Percentiles rank a stretch among this genome's conserved stretches.
phyloP scores from a whole-genome alignment of 2,329 filamentous ascomycete species.

The Colletotrichum costaricense region DNA sequence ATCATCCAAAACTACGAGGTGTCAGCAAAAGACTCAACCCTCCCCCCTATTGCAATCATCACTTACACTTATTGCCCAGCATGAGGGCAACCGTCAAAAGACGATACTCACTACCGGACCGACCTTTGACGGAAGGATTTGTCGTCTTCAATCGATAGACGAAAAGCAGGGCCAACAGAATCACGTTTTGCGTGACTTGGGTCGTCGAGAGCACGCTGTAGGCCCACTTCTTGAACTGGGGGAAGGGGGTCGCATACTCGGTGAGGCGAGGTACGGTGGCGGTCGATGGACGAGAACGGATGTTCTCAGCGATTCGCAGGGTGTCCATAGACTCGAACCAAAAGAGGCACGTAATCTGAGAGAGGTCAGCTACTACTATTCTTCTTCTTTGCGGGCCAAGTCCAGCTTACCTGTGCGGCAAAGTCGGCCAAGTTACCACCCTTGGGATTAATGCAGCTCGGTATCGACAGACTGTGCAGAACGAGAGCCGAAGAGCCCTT shows the following conservation, averaged over 20 bases:
- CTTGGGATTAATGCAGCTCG: constrained; percentile 78
- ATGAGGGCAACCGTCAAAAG: constrained; percentile 94
- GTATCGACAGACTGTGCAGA: constrained; percentile 75
- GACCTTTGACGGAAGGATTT: constrained; percentile 90
- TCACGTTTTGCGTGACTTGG: constrained; percentile 95
- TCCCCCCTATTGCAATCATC: too few species aligned
- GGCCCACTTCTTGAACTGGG: constrained; percentile 93
- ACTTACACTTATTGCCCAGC: constrained; percentile 94
- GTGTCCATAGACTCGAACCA: constrained; percentile 95
- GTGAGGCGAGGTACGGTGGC: constrained; percentile 66
- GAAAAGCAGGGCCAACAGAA: constrained; percentile 89
- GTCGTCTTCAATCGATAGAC: constrained; percentile 92
- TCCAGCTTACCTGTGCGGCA: constrained; percentile 76
- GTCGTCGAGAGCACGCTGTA: constrained; percentile 91
- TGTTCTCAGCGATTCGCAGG: constrained; percentile 78
- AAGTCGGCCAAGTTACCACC: constrained; percentile 85
- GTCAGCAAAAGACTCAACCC: not conserved
- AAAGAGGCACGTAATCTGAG: constrained; percentile 92
- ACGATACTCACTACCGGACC: constrained; percentile 92
- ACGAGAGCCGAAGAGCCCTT: constrained; percentile 60
- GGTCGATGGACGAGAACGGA: constrained; percentile 54
- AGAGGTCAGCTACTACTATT: constrained; percentile 33
- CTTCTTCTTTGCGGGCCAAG: not conserved
- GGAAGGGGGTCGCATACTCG: constrained; percentile 78
- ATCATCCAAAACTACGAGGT: constrained; percentile 83